These are phyloP conservation scores for Rhizomucor pusillus DNA, from an alignment of 371 early-diverging fungal genomes.

Conservation along the genomic window DNA sequence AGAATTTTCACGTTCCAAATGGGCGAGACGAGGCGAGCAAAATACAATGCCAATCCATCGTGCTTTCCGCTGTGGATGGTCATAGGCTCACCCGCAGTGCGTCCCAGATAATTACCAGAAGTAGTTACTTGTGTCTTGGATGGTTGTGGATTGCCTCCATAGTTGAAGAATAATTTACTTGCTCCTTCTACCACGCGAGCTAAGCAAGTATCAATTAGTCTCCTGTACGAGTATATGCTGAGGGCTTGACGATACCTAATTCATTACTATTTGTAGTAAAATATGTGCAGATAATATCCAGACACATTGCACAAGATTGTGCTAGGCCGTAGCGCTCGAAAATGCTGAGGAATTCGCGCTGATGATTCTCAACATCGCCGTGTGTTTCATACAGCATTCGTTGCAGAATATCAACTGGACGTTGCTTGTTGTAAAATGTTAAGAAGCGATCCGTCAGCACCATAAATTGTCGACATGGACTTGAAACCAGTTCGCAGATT, in stretches of 20 bases:
- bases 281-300: slow-evolving; percentile 57
- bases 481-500: slow-evolving; percentile 57
- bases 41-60: slow-evolving; percentile 76
- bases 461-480: slow-evolving; percentile 64
- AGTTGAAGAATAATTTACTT: slow-evolving; percentile 51
- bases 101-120: slow-evolving; percentile 43
- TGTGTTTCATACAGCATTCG: slow-evolving; percentile 30
- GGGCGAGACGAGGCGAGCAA: slow-evolving; percentile 72
- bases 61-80: slow-evolving; percentile 65
- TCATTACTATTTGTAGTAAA: slow-evolving; percentile 10
- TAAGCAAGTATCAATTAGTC: slow-evolving; percentile 9
- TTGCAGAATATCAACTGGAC: slow-evolving; percentile 75
- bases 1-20: slow-evolving; percentile 70
- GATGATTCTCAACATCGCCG: slow-evolving; percentile 25
- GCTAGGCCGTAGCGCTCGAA: slow-evolving; percentile 56
- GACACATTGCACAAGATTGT: slow-evolving; percentile 76
- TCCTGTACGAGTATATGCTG: too few relatives aligned
- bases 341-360: slow-evolving; percentile 51
- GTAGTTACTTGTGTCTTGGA: slow-evolving; percentile 7
- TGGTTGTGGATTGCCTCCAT: slow-evolving; percentile 59
- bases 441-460: slow-evolving; percentile 72
- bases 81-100: slow-evolving; percentile 46
- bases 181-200: slow-evolving; percentile 33
- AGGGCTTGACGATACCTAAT: too few relatives aligned
- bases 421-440: slow-evolving; percentile 58